Conservation (phyloP, 2,329 filamentous ascomycete genomes). For the Colletotrichum sp. region DNA sequence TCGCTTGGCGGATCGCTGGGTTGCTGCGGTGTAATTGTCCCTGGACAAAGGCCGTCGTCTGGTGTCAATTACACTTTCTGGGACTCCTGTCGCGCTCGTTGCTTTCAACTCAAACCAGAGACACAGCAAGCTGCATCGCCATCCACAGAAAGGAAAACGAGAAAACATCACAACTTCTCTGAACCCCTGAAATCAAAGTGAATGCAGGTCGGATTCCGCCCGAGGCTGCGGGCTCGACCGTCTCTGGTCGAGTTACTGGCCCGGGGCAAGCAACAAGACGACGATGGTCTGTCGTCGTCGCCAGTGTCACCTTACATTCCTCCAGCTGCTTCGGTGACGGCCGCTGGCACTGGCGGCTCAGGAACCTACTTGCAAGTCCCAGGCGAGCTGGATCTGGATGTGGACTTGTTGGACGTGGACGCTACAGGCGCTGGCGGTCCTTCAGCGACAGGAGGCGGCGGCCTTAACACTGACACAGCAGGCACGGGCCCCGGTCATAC, state of each 20-base stretch:
- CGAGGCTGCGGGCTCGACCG: constrained; percentile 55
- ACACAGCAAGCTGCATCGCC: not conserved
- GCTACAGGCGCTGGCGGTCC: constrained; percentile 6
- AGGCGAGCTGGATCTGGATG: not conserved
- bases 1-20: not conserved
- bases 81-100: not conserved
- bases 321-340: constrained; percentile 7
- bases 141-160: not conserved
- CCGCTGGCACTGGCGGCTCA: constrained; percentile 18
- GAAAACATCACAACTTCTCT: not conserved
- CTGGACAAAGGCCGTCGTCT: not conserved
- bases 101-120: not conserved
- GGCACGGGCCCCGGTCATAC: constrained; percentile 18
- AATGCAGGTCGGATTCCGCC: constrained; percentile 58
- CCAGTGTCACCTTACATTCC: constrained; percentile 20
- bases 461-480: constrained; percentile 25
- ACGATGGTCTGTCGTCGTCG: constrained; percentile 21
- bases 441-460: constrained; percentile 32
- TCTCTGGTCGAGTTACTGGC: constrained; percentile 58
- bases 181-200: constrained; percentile 26
- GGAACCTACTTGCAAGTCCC: constrained; percentile 29
- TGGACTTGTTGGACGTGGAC: not conserved
- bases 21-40: not conserved
- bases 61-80: not conserved
- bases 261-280: constrained; percentile 31